These are phyloP conservation scores for Basidioascus undulatus DNA, from an alignment of 768 basidiomycete genomes.

Conservation along the genomic window DNA sequence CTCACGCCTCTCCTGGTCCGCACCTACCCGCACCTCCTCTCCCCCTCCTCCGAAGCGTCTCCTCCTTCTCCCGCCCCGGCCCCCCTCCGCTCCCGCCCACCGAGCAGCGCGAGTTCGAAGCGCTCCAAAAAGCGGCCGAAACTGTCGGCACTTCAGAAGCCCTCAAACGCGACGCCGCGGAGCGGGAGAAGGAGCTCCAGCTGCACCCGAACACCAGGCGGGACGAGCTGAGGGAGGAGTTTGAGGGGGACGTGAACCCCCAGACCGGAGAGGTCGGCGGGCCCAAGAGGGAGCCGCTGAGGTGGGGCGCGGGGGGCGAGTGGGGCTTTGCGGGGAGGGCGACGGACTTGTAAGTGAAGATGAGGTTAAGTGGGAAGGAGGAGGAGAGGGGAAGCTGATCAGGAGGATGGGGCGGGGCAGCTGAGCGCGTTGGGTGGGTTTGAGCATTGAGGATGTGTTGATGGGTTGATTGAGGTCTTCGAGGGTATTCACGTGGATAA, in stretches of 20 bases:
- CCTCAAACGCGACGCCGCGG: background rate
- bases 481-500: no score
- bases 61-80: conserved; percentile 23
- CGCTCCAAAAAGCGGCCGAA: conserved; percentile 35
- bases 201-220: conserved; percentile 45
- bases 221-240: conserved; percentile 33
- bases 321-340: conserved; percentile 82
- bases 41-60: background rate
- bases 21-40: background rate
- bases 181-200: background rate
- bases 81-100: conserved; percentile 51
- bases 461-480: no score
- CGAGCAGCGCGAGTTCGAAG: conserved; percentile 67
- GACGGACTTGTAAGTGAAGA: no score
- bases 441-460: no score
- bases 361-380: no score
- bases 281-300: conserved; percentile 66
- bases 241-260: conserved; percentile 61
- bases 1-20: background rate
- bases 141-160: conserved; percentile 9
- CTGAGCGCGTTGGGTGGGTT: no score
- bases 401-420: no score
- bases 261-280: conserved; percentile 63
- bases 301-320: conserved; percentile 37
- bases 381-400: no score